phyloP scores from a whole-genome alignment of 2,329 filamentous ascomycete genomes.

The Trichoderma sp. region DNA sequence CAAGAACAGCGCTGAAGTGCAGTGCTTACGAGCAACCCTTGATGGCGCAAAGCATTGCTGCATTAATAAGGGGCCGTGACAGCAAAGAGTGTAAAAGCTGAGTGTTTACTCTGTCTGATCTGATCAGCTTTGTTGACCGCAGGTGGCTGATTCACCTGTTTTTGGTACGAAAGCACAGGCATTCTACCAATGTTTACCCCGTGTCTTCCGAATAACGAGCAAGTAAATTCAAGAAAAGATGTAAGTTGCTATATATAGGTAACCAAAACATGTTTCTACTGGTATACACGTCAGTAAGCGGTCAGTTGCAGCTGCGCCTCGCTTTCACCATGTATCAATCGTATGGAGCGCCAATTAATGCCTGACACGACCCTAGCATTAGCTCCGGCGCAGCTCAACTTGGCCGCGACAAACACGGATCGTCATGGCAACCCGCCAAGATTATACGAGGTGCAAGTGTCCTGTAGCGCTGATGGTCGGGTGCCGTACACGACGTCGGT shows the following conservation, averaged over 20 bases:
- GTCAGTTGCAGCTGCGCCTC: background rate
- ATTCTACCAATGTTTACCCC: background rate
- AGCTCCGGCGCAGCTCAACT: slow-evolving; percentile 18
- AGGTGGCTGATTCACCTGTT: background rate
- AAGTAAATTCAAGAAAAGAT: background rate
- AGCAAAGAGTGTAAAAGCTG: background rate
- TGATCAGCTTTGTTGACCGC: no score
- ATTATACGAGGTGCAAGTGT: slow-evolving; percentile 6
- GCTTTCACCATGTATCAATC: background rate
- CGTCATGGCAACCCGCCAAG: slow-evolving; percentile 24
- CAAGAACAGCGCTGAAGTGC: background rate
- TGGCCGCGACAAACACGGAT: slow-evolving; percentile 12
- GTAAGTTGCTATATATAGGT: background rate
- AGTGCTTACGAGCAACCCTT: background rate
- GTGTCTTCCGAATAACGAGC: background rate
- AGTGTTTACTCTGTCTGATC: background rate
- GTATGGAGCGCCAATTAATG: slow-evolving; percentile 21
- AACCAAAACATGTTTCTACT: background rate
- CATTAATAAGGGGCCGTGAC: slow-evolving; percentile 1
- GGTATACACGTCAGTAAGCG: background rate
- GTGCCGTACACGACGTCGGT: background rate
- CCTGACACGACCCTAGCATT: slow-evolving; percentile 24
- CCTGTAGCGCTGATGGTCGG: slow-evolving; percentile 12
- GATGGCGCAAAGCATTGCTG: slow-evolving; percentile 9
- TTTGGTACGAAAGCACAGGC: background rate